Conservation (phyloP, 768 basidiomycete genomes). For the Trametes elegans region DNA sequence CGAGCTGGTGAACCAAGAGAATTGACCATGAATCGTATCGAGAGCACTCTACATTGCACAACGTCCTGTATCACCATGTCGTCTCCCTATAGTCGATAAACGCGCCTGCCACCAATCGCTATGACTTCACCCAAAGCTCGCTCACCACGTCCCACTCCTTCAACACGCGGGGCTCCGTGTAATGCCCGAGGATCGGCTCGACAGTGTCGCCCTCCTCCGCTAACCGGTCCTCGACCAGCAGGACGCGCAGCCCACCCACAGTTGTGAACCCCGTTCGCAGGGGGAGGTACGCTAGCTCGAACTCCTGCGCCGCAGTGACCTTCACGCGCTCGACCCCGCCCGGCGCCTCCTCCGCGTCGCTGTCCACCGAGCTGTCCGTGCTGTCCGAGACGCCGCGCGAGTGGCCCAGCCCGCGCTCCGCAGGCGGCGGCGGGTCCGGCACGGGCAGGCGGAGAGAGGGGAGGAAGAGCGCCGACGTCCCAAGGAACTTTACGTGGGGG, state of each 20-base stretch:
- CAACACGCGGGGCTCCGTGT: constrained; percentile 45
- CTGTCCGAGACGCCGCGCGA: constrained; percentile 22
- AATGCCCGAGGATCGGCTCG: constrained; percentile 20
- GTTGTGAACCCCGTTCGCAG: constrained; percentile 55
- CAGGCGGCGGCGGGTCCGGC: neutral
- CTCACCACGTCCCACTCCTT: constrained; percentile 72
- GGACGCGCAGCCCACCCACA: constrained; percentile 69
- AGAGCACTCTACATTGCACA: neutral
- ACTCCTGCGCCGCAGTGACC: constrained; percentile 48
- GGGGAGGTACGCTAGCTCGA: constrained; percentile 63
- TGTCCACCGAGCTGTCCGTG: constrained; percentile 25
- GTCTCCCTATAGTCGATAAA: too few species aligned
- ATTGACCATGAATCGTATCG: neutral
- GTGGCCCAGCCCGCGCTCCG: neutral
- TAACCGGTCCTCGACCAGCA: constrained; percentile 58
- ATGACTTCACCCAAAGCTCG: constrained; percentile 63
- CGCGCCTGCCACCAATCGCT: neutral
- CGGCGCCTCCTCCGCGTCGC: constrained; percentile 17
- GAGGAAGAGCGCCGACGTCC: constrained; percentile 29
- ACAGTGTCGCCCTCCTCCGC: constrained; percentile 34
- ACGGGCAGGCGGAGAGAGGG: constrained; percentile 25
- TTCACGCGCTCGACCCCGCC: constrained; percentile 24
- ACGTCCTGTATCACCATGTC: too few species aligned
- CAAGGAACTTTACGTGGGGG: constrained; percentile 25
- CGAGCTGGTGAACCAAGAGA: constrained; percentile 2